phyloP scores from a whole-genome alignment of 768 basidiomycete genomes.

The Tricholoma saponaceum region DNA sequence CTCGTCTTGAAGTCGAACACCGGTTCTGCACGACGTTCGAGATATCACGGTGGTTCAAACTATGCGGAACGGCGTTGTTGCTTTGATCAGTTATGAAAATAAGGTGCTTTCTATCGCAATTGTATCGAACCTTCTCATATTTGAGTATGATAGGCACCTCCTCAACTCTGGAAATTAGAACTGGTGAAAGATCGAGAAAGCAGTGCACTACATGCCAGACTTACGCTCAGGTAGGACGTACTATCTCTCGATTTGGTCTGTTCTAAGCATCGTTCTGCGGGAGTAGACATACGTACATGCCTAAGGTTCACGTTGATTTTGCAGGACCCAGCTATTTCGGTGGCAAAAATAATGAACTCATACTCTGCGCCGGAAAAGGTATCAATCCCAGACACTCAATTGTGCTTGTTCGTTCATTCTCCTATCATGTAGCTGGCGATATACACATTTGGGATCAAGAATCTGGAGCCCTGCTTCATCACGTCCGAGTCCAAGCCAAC shows the following conservation, averaged over 20 bases:
- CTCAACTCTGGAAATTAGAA: slow-evolving; percentile 75
- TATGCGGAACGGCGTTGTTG: slow-evolving; percentile 44
- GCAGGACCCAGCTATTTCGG: slow-evolving; percentile 83
- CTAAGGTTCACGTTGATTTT: slow-evolving; percentile 64
- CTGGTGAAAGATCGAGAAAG: slow-evolving; percentile 51
- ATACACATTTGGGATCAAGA: slow-evolving; percentile 87
- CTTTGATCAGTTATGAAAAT: slow-evolving; percentile 71
- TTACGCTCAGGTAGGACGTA: slow-evolving; percentile 34
- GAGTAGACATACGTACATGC: slow-evolving; percentile 67
- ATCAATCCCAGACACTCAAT: slow-evolving; percentile 1
- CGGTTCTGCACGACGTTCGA: slow-evolving; percentile 68
- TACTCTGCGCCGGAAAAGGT: slow-evolving; percentile 78
- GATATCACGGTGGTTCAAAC: slow-evolving; percentile 63
- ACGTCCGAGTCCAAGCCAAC: slow-evolving; percentile 57
- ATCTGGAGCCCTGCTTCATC: slow-evolving; percentile 67
- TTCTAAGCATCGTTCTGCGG: slow-evolving; percentile 5
- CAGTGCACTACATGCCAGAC: slow-evolving; percentile 25
- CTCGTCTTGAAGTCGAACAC: slow-evolving; percentile 50
- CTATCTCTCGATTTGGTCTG: slow-evolving; percentile 8
- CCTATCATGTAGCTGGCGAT: slow-evolving; percentile 54
- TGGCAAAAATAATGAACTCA: slow-evolving; percentile 72
- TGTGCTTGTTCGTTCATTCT: background rate
- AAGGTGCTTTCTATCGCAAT: slow-evolving; percentile 37
- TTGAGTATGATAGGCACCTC: slow-evolving; percentile 49
- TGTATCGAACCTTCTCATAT: background rate